Evolutionary conservation across 257 asterid genomes (phyloP).

Genomic region (Datura wrightii): DNA sequence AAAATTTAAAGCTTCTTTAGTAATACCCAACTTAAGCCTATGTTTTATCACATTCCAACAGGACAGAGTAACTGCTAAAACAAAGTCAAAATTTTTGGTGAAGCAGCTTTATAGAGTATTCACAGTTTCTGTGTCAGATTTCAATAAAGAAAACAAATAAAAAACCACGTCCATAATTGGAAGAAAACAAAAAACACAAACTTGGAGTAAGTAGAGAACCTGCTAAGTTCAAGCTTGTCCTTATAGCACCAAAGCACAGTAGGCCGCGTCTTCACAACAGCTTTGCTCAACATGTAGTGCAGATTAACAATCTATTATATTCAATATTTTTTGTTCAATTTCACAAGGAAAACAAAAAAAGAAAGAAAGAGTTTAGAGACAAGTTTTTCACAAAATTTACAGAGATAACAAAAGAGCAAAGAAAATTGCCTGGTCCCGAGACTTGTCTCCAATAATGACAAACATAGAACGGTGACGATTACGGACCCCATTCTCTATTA

Average conservation of each 20-base stretch:
- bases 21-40: neutral
- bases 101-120: neutral
- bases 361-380: neutral
- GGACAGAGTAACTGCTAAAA: neutral
- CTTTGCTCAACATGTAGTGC: conserved; percentile 73
- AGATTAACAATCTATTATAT: conserved; percentile 70
- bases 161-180: neutral
- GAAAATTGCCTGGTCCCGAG: conserved; percentile 65
- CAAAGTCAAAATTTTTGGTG: conserved; percentile 14
- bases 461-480: conserved; percentile 90
- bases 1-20: neutral
- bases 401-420: neutral
- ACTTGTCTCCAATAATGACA: conserved; percentile 89
- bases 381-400: neutral
- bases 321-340: no score
- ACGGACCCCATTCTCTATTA: conserved; percentile 90
- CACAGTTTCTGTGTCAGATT: neutral
- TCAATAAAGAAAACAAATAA: neutral
- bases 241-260: conserved; percentile 92
- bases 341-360: neutral
- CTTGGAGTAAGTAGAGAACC: conserved; percentile 44
- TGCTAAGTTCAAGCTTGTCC: conserved; percentile 93
- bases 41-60: neutral
- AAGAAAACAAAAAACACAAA: neutral
- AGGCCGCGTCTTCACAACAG: conserved; percentile 75